A percentile compares a stretch with the other conserved stretches of the same genome.
Evolutionary conservation across 164 flowering plant species (phyloP).

Genomic region (Echeveria elegans): DNA sequence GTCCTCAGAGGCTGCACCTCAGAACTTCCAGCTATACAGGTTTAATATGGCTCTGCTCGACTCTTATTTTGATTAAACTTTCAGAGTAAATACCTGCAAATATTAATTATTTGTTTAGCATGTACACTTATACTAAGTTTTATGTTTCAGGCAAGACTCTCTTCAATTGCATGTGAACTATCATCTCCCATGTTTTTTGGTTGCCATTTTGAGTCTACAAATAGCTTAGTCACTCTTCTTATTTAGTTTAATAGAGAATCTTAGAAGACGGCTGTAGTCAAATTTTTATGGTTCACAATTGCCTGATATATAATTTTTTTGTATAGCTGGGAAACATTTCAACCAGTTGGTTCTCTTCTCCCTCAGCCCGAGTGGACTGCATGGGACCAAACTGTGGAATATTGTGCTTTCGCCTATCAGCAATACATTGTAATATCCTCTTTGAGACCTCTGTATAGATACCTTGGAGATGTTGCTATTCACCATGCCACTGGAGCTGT

Average conservation of each 20-base stretch:
- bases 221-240: not conserved
- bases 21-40: conserved; percentile 92
- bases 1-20: conserved; percentile 65
- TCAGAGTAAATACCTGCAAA: not conserved
- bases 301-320: conserved; percentile 14
- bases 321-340: conserved; percentile 94
- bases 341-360: conserved; percentile 88
- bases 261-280: not conserved
- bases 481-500: conserved; percentile 88
- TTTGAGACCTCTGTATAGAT: conserved; percentile 91
- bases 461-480: conserved; percentile 97
- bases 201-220: not conserved
- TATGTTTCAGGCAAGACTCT: not conserved
- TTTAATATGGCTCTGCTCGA: conserved; percentile 10
- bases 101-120: not conserved
- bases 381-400: conserved; percentile 98
- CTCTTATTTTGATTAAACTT: not conserved
- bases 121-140: not conserved
- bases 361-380: conserved; percentile 99
- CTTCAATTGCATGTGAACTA: not conserved
- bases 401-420: conserved; percentile 96
- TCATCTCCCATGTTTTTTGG: not conserved
- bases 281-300: not conserved
- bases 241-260: not conserved
- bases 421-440: conserved; percentile 86